A percentile compares a stretch with the other conserved stretches of the same genome.
Conservation (phyloP, 2,329 filamentous ascomycete species). For the Penicillium aurantiogriseum region DNA sequence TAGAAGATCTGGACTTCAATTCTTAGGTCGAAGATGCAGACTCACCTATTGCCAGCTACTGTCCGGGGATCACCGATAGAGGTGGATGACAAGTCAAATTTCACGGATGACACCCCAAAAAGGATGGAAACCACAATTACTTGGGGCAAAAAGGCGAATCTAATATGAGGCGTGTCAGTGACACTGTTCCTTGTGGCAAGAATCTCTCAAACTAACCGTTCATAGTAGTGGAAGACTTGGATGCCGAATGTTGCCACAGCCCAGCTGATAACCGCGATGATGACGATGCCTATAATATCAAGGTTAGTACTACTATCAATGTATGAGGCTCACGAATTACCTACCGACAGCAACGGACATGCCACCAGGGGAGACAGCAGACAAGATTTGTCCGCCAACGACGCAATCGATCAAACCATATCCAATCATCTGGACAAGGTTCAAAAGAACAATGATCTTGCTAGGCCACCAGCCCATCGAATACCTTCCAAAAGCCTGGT, state of each 20-base stretch:
- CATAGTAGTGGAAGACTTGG: constrained; percentile 65
- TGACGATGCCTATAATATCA: constrained; percentile 52
- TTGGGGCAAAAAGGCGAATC: constrained; percentile 65
- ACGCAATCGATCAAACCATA: constrained; percentile 65
- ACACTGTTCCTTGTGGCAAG: background rate
- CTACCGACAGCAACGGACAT: constrained; percentile 62
- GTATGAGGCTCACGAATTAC: constrained; percentile 5
- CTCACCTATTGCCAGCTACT: constrained; percentile 49
- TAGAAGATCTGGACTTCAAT: too few relatives aligned
- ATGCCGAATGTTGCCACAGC: constrained; percentile 67
- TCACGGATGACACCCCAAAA: constrained; percentile 59
- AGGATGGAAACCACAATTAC: constrained; percentile 61
- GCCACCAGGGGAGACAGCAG: constrained; percentile 59
- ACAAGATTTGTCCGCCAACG: constrained; percentile 66
- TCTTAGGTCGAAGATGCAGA: background rate
- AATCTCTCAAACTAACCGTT: constrained; percentile 47
- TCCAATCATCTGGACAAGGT: constrained; percentile 61
- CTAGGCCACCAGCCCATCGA: constrained; percentile 66
- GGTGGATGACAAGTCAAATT: constrained; percentile 56
- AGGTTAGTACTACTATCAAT: constrained; percentile 1
- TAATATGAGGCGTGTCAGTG: constrained; percentile 16
- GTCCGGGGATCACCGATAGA: constrained; percentile 54
- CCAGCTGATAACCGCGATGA: constrained; percentile 63
- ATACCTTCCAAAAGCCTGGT: constrained; percentile 57
- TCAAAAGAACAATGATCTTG: constrained; percentile 62